Percentiles rank a stretch among this genome's conserved stretches.
These are phyloP conservation scores for Heterobasidion irregulare DNA, from an alignment of 1,284 basidiomycete species.

Conservation along the genomic window DNA sequence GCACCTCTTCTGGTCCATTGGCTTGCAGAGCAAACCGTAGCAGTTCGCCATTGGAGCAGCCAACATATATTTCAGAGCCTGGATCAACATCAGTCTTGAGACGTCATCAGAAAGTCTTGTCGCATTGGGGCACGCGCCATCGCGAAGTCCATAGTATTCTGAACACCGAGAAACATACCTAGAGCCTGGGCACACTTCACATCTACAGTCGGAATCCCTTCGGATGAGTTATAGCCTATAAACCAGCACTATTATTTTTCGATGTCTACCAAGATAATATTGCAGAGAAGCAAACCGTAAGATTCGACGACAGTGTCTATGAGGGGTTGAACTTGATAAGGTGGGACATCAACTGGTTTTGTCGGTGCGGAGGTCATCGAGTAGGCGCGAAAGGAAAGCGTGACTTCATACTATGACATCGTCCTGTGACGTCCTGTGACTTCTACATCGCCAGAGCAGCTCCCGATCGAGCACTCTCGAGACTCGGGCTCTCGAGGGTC, in stretches of 20 bases:
- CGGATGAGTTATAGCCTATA: neutral
- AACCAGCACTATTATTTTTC: neutral
- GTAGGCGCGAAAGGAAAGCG: neutral
- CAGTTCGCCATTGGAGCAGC: slow-evolving; percentile 66
- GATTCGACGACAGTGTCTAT: slow-evolving; percentile 33
- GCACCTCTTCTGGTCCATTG: slow-evolving; percentile 42
- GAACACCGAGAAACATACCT: slow-evolving; percentile 16
- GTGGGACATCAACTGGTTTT: slow-evolving; percentile 40
- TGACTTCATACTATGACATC: too few relatives aligned
- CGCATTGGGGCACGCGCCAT: neutral
- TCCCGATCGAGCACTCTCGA: too few relatives aligned
- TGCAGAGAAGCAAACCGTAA: slow-evolving; percentile 9
- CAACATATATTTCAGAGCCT: slow-evolving; percentile 70
- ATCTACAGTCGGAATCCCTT: slow-evolving; percentile 16
- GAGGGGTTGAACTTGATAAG: slow-evolving; percentile 49
- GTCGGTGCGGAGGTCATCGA: slow-evolving; percentile 19
- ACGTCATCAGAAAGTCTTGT: neutral
- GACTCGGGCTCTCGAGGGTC: too few relatives aligned
- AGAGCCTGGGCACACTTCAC: slow-evolving; percentile 28
- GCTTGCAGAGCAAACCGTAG: slow-evolving; percentile 58
- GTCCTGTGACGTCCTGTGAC: too few relatives aligned
- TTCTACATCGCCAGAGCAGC: too few relatives aligned
- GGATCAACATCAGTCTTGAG: slow-evolving; percentile 2
- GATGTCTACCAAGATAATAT: neutral
- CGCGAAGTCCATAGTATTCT: neutral